These are phyloP conservation scores for Cylindrodendrum hubeiense DNA, from an alignment of 2,329 filamentous ascomycete genomes.

Conservation along the genomic window DNA sequence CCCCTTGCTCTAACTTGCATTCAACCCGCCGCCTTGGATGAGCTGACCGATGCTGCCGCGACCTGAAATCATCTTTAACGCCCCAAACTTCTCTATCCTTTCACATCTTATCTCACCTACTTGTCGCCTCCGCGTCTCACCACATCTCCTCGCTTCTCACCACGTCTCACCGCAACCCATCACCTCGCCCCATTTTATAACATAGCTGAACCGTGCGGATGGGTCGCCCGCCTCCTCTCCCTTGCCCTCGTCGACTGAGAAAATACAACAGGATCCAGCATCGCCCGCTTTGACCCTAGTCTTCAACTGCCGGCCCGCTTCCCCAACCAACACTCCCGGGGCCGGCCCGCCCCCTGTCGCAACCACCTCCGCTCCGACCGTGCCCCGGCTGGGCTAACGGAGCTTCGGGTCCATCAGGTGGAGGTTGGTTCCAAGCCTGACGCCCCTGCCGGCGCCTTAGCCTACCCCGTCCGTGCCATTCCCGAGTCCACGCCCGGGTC, in stretches of 20 bases:
- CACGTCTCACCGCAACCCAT: neutral
- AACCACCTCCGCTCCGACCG: conserved; percentile 25
- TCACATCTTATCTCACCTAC: neutral
- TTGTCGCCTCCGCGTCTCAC: neutral
- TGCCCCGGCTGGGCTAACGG: conserved; percentile 19
- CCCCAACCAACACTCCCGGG: conserved; percentile 17
- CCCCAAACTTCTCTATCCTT: neutral
- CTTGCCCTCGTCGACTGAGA: conserved; percentile 3
- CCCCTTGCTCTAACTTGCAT: neutral
- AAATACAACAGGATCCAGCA: conserved; percentile 10
- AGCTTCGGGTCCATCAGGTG: conserved; percentile 24
- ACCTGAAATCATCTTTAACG: neutral
- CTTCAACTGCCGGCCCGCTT: conserved; percentile 15
- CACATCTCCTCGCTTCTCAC: neutral
- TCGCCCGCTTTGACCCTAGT: conserved; percentile 17
- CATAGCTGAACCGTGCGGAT: conserved; percentile 11
- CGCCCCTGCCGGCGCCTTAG: conserved; percentile 5
- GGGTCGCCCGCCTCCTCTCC: neutral
- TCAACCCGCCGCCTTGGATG: neutral
- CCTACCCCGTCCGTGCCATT: neutral
- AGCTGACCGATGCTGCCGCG: neutral
- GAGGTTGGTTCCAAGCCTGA: conserved; percentile 25
- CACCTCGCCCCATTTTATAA: neutral
- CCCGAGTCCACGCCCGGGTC: neutral
- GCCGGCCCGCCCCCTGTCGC: conserved; percentile 24